phyloP scores from a whole-genome alignment of 2,329 filamentous ascomycete species.

The Rhinocladiella similis region DNA sequence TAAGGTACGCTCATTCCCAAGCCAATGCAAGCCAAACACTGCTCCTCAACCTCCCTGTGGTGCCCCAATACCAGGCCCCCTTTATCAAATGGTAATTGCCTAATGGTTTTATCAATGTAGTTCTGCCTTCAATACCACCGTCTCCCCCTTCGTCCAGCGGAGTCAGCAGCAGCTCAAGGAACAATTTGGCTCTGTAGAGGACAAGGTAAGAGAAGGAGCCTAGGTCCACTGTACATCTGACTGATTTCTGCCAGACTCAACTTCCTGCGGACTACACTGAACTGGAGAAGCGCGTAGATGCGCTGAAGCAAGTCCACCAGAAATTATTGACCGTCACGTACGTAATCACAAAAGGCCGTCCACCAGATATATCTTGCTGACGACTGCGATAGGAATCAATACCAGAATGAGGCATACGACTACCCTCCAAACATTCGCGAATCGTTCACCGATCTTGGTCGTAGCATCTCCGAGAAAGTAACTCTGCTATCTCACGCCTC shows the following conservation, averaged over 20 bases:
- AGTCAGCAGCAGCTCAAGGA: conserved; percentile 98
- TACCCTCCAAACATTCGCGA: conserved; percentile 98
- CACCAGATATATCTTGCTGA: conserved; percentile 8
- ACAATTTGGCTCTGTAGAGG: conserved; percentile 89
- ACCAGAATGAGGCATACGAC: conserved; percentile 83
- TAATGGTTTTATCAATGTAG: conserved; percentile 43
- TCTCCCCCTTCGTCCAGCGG: conserved; percentile 89
- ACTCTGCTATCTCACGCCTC: conserved; percentile 82
- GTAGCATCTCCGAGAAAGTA: conserved; percentile 95
- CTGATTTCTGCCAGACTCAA: conserved; percentile 66
- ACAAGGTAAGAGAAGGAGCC: conserved; percentile 64
- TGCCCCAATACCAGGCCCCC: not conserved
- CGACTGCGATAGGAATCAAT: conserved; percentile 69
- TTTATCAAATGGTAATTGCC: conserved; percentile 23
- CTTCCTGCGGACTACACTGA: conserved; percentile 97
- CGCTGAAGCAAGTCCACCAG: conserved; percentile 93
- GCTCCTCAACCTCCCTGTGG: not conserved
- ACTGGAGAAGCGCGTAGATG: conserved; percentile 97
- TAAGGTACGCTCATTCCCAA: conserved; percentile 52
- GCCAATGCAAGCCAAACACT: conserved; percentile 30
- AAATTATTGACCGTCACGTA: conserved; percentile 97
- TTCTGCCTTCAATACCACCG: conserved; percentile 66
- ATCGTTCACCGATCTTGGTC: conserved; percentile 93
- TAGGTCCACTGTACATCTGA: not conserved
- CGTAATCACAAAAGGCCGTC: not conserved